These are phyloP conservation scores for Fusarium sp. DNA, from an alignment of 2,329 filamentous ascomycete species.

Conservation along the genomic window DNA sequence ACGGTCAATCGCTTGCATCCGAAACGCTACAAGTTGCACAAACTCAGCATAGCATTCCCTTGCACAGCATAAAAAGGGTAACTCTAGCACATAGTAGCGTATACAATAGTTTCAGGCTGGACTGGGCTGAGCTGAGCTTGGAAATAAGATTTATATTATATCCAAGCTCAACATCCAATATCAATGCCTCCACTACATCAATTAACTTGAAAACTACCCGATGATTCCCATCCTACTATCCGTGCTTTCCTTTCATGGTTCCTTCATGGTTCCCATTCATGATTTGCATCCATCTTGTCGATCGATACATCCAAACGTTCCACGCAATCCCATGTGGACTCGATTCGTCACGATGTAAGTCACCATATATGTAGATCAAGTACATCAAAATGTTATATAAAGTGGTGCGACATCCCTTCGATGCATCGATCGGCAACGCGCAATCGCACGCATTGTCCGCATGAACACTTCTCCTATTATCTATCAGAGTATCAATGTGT, in stretches of 20 bases:
- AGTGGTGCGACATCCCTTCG: slow-evolving; percentile 6
- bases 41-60: slow-evolving; percentile 8
- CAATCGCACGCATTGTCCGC: slow-evolving; percentile 28
- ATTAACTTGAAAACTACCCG: slow-evolving; percentile 1
- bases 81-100: not conserved
- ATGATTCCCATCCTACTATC: not conserved
- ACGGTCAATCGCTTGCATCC: slow-evolving; percentile 13
- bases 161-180: not conserved
- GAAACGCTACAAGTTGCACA: slow-evolving; percentile 19
- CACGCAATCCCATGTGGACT: slow-evolving; percentile 11
- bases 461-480: slow-evolving; percentile 16
- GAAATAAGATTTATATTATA: slow-evolving; percentile 5
- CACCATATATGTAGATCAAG: slow-evolving; percentile 15
- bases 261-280: not conserved
- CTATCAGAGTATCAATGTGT: slow-evolving; percentile 44
- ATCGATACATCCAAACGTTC: slow-evolving; percentile 12
- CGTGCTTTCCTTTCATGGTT: not conserved
- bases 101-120: not conserved
- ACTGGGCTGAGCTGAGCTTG: not conserved
- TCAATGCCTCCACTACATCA: not conserved
- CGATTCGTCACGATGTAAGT: slow-evolving; percentile 1
- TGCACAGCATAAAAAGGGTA: slow-evolving; percentile 4
- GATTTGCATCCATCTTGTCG: not conserved
- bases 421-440: slow-evolving; percentile 27
- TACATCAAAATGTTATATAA: slow-evolving; percentile 17